A percentile compares a stretch with the other conserved stretches of the same genome.
Evolutionary conservation across 805 yeast species (phyloP).

Genomic region (Teunomyces atbi): DNA sequence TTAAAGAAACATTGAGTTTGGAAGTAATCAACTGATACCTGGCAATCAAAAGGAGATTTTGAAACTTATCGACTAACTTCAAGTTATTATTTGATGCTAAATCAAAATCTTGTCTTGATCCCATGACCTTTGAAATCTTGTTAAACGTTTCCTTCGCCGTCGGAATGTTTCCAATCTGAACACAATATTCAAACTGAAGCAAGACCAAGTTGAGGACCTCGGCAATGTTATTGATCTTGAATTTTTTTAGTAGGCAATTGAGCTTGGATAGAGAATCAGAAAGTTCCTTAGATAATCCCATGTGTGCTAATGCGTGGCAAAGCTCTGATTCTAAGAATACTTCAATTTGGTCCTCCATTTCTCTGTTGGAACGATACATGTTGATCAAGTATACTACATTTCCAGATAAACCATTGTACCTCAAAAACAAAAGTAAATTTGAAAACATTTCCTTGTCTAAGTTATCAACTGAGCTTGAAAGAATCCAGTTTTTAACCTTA

Average conservation of each 20-base stretch:
- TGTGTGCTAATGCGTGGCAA: conserved; percentile 8
- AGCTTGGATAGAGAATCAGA: conserved; percentile 16
- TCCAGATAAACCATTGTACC: conserved; percentile 25
- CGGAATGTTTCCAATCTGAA: conserved; percentile 16
- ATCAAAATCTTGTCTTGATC: conserved; percentile 28
- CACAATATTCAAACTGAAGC: conserved; percentile 28
- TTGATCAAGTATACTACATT: conserved; percentile 19
- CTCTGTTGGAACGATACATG: conserved; percentile 14
- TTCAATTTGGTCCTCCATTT: background rate
- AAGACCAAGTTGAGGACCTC: conserved; percentile 25
- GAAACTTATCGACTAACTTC: conserved; percentile 19
- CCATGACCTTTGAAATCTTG: conserved; percentile 21
- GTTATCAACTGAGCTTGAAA: background rate
- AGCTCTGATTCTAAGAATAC: conserved; percentile 12
- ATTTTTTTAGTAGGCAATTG: conserved; percentile 13
- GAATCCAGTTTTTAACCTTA: conserved; percentile 13
- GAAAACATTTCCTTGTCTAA: conserved; percentile 29
- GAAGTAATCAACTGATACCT: conserved; percentile 34
- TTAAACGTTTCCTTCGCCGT: conserved; percentile 22
- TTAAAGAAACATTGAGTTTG: conserved; percentile 15
- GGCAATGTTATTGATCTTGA: conserved; percentile 7
- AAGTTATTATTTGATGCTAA: conserved; percentile 13
- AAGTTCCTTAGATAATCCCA: conserved; percentile 9
- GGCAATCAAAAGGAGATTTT: conserved; percentile 30
- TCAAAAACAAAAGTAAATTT: conserved; percentile 20